These are phyloP conservation scores for Sarcodon aspratus DNA, from an alignment of 768 basidiomycete genomes.

Conservation along the genomic window DNA sequence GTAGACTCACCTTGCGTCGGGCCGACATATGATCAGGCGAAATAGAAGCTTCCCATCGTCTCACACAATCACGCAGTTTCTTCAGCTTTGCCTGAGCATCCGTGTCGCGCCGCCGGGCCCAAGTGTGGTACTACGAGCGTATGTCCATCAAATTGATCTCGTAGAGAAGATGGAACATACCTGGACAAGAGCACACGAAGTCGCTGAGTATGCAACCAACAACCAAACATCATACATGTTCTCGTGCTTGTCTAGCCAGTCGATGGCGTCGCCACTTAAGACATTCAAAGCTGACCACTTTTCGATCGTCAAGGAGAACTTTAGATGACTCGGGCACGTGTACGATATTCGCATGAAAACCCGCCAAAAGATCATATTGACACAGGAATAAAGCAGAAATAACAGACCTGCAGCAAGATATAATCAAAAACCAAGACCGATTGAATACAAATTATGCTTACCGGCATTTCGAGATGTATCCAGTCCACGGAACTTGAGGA, in stretches of 20 bases:
- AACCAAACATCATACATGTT: conserved; percentile 79
- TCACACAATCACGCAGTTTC: conserved; percentile 74
- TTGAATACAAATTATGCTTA: conserved; percentile 21
- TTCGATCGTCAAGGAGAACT: conserved; percentile 71
- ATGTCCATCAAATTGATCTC: not conserved
- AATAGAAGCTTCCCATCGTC: conserved; percentile 78
- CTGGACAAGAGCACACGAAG: conserved; percentile 85
- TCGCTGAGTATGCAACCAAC: conserved; percentile 77
- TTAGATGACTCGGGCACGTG: conserved; percentile 80
- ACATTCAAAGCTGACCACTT: conserved; percentile 67
- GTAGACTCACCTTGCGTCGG: conserved; percentile 67
- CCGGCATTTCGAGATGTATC: conserved; percentile 58
- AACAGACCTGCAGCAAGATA: conserved; percentile 51
- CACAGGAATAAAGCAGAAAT: conserved; percentile 79
- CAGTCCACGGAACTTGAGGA: conserved; percentile 65
- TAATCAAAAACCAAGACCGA: not conserved
- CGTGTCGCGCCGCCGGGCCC: conserved; percentile 71
- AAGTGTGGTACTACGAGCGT: conserved; percentile 73
- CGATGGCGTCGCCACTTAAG: conserved; percentile 71
- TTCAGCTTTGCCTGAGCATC: conserved; percentile 66
- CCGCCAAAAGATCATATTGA: conserved; percentile 96
- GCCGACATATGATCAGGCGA: conserved; percentile 93
- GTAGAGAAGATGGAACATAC: conserved; percentile 27
- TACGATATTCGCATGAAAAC: conserved; percentile 98
- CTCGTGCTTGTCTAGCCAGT: conserved; percentile 83